Evolutionary conservation across 768 basidiomycete genomes (phyloP).

Genomic region (Lactarius psammicola): DNA sequence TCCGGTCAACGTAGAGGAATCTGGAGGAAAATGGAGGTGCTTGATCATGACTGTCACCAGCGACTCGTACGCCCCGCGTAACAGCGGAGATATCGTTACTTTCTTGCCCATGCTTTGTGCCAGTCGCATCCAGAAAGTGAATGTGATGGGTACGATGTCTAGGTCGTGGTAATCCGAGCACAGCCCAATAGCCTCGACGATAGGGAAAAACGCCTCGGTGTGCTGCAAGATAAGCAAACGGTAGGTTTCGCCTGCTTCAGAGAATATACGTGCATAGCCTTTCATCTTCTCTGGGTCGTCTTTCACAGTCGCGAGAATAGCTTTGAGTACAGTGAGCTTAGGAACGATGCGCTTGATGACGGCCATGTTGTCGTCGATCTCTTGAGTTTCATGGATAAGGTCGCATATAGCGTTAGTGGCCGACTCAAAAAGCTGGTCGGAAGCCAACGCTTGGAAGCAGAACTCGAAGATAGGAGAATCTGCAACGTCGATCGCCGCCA

Average conservation of each 20-base stretch:
- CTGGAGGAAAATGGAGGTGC: conserved; percentile 89
- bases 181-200: conserved; percentile 91
- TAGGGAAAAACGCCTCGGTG: conserved; percentile 88
- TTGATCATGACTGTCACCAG: conserved; percentile 84
- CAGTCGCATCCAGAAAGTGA: conserved; percentile 97
- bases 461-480: conserved; percentile 77
- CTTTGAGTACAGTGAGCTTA: conserved; percentile 70
- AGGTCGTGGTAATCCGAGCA: conserved; percentile 92
- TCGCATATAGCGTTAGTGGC: conserved; percentile 93
- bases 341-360: conserved; percentile 88
- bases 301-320: conserved; percentile 53
- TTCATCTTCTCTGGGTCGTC: conserved; percentile 88
- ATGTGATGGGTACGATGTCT: conserved; percentile 96
- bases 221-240: conserved; percentile 85
- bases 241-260: conserved; percentile 98
- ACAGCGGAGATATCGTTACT: conserved; percentile 65
- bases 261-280: conserved; percentile 87
- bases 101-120: conserved; percentile 86
- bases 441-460: conserved; percentile 79
- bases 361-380: conserved; percentile 89
- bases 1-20: conserved; percentile 58
- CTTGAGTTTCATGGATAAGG: conserved; percentile 96
- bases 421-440: conserved; percentile 87
- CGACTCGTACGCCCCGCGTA: conserved; percentile 77
- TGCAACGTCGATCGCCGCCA: conserved; percentile 59